These are phyloP conservation scores for Brassica incana DNA, from an alignment of 345 rosid genomes.

Conservation along the genomic window DNA sequence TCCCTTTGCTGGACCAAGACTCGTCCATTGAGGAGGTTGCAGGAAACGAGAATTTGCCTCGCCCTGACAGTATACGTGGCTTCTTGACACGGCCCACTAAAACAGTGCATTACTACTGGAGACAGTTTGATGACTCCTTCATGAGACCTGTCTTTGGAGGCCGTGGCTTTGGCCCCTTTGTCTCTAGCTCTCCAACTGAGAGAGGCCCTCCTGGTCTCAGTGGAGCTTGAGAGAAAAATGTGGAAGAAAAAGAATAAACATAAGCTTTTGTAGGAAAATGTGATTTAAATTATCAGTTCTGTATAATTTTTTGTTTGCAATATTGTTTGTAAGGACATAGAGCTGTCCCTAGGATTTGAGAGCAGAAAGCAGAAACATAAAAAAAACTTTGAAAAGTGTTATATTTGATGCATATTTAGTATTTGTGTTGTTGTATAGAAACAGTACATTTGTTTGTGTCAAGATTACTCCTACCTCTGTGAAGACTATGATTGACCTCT, in stretches of 20 bases:
- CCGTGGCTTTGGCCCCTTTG: conserved; percentile 82
- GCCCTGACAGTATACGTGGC: conserved; percentile 71
- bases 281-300: conserved; percentile 15
- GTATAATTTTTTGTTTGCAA: conserved; percentile 32
- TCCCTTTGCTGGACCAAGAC: conserved; percentile 77
- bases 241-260: neutral
- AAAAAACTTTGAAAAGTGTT: neutral
- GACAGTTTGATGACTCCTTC: conserved; percentile 66
- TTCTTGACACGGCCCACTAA: conserved; percentile 76
- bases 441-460: neutral
- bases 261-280: conserved; percentile 15
- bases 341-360: conserved; percentile 27
- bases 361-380: neutral
- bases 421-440: conserved; percentile 25
- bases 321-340: conserved; percentile 31
- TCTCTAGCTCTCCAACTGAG: conserved; percentile 90
- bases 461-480: neutral
- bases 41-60: conserved; percentile 33
- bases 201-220: conserved; percentile 42
- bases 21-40: conserved; percentile 51
- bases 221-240: conserved; percentile 30
- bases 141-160: conserved; percentile 98
- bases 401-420: conserved; percentile 13
- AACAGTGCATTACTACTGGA: conserved; percentile 96
- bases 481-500: neutral